phyloP scores from a whole-genome alignment of 805 yeast species.

The Candida boleticola region DNA sequence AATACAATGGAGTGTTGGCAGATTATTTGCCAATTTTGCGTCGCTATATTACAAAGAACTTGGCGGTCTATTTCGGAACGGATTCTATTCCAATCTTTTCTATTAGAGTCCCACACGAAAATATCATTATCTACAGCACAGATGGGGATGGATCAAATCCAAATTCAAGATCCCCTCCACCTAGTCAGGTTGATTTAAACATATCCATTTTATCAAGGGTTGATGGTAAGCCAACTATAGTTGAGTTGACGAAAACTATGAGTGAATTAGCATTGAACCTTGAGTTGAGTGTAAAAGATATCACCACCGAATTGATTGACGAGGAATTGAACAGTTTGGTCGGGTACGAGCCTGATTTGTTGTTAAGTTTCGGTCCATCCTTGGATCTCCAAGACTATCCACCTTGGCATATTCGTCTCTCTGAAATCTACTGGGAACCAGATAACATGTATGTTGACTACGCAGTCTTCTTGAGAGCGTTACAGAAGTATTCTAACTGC shows the following conservation, averaged over 20 bases:
- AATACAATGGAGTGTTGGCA: conserved; percentile 68
- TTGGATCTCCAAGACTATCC: conserved; percentile 93
- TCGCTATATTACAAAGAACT: conserved; percentile 53
- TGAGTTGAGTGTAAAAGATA: conserved; percentile 61
- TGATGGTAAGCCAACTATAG: conserved; percentile 90
- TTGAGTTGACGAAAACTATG: conserved; percentile 83
- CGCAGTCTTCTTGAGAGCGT: conserved; percentile 77
- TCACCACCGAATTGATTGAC: conserved; percentile 74
- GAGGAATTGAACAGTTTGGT: conserved; percentile 70
- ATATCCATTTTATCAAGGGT: conserved; percentile 65
- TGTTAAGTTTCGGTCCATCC: conserved; percentile 80
- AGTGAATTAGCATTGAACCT: conserved; percentile 65
- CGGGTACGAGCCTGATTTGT: conserved; percentile 89
- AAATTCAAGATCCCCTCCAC: conserved; percentile 19
- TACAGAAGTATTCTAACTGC: conserved; percentile 72
- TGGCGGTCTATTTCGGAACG: conserved; percentile 73
- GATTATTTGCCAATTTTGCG: conserved; percentile 50
- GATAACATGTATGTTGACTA: conserved; percentile 80
- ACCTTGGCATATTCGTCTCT: conserved; percentile 93
- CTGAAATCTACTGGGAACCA: conserved; percentile 88
- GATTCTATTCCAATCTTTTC: conserved; percentile 60
- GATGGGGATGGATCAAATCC: conserved; percentile 22
- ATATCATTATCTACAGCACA: conserved; percentile 44
- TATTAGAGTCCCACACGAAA: conserved; percentile 67
- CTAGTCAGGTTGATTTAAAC: conserved; percentile 49